Evolutionary conservation across 2,329 filamentous ascomycete genomes (phyloP), one percentile per base, ranked within the genome.

Genomic region (Beauveria bassiana): DNA sequence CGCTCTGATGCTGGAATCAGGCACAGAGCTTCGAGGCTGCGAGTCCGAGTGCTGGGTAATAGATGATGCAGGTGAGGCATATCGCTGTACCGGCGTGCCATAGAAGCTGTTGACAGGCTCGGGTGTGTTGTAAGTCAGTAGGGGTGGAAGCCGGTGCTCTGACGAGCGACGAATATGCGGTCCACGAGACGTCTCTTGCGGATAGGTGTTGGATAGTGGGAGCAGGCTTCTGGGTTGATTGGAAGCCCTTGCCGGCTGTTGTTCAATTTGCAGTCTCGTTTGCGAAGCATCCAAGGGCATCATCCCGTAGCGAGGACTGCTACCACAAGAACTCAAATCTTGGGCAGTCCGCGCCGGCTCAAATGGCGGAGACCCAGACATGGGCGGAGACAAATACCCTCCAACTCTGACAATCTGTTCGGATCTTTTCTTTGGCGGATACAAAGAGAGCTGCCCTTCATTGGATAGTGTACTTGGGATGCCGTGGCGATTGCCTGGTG

Each of bases 311-410:
- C 78, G 82, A 68, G 73, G 72, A 70, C 74, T 77, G 69, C 68
- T 67, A 52, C 62, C 65, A 40, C 47, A 52, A 14, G 49, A 53
- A 18, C 43, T 46, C 49, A 20, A 5, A 16, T 47, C 58, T 18
- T 42, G 59, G 22, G 59, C 59, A 61, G 59, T 24, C 24, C 51
- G 31, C 24, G 54, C 85, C 72, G 80, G 78, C 74, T 84, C 81
- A 69, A 81, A 77, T 68, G 80, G 80, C 70, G 85, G 84, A 78
- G 86, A 87, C 72, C 84, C 85, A 79, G 86, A 88, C 86, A 88
- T 88, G 81, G 86, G 86, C 78, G 86, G 86, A 80, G 86, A 88
- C 73, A 85, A 86, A 77, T 88, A 88, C 72, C 81, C 83, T 79
- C 78, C 78, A 71, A 77, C 77, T 70, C 78, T 79, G 77, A 79